These are phyloP conservation scores for Saitozyma podzolica DNA, from an alignment of 768 basidiomycete genomes.

Conservation along the genomic window DNA sequence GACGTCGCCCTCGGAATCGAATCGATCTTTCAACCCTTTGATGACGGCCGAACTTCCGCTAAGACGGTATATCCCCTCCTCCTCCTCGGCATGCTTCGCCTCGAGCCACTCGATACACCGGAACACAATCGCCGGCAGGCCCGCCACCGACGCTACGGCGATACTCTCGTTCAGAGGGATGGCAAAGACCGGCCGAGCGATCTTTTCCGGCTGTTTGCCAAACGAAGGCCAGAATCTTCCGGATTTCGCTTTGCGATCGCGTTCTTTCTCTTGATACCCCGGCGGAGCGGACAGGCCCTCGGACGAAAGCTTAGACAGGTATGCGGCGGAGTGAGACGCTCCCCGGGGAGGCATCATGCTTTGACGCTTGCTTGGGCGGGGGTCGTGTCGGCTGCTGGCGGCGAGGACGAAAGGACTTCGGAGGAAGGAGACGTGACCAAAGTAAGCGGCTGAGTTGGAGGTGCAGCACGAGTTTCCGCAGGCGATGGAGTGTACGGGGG, in stretches of 20 bases:
- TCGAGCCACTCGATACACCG: conserved; percentile 94
- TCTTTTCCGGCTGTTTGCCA: conserved; percentile 57
- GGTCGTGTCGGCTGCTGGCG: conserved; percentile 24
- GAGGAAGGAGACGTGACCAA: conserved; percentile 66
- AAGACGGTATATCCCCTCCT: conserved; percentile 96
- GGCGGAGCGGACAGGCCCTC: conserved; percentile 33
- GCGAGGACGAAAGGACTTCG: conserved; percentile 57
- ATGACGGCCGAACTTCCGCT: conserved; percentile 94
- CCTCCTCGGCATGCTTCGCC: conserved; percentile 87
- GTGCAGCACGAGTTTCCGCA: neutral
- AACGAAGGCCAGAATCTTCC: conserved; percentile 86
- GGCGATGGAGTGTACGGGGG: conserved; percentile 11
- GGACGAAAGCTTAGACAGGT: conserved; percentile 35
- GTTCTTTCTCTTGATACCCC: conserved; percentile 57
- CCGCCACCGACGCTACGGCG: conserved; percentile 82
- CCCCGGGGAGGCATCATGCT: conserved; percentile 38
- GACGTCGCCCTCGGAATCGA: conserved; percentile 94
- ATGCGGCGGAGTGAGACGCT: conserved; percentile 30
- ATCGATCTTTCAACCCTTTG: conserved; percentile 86
- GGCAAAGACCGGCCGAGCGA: conserved; percentile 74
- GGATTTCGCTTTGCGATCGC: conserved; percentile 89
- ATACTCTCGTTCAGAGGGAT: conserved; percentile 84
- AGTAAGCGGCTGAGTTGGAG: conserved; percentile 58
- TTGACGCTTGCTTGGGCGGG: conserved; percentile 32
- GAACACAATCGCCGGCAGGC: conserved; percentile 91